These are phyloP conservation scores for Starmerella vitae DNA, from an alignment of 805 yeast genomes.

Conservation along the genomic window DNA sequence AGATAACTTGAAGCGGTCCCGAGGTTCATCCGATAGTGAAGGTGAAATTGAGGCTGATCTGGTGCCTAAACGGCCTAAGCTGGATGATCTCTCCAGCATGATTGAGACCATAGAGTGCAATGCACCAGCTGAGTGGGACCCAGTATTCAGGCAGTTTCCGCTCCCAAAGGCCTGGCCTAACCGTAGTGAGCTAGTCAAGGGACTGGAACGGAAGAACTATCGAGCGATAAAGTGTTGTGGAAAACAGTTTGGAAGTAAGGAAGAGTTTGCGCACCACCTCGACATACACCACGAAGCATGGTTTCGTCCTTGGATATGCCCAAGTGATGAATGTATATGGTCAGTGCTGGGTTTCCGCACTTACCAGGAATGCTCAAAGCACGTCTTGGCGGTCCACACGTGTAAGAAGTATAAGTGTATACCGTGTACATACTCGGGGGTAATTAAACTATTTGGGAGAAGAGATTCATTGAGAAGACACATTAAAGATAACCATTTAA, in stretches of 20 bases:
- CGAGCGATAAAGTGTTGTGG: not conserved
- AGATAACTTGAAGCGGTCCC: too few relatives aligned
- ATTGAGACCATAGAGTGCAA: too few relatives aligned
- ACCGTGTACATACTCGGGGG: not conserved
- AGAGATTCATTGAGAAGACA: not conserved
- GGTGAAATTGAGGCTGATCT: too few relatives aligned
- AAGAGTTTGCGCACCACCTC: slow-evolving; percentile 9
- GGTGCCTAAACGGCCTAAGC: too few relatives aligned
- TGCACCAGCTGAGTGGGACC: too few relatives aligned
- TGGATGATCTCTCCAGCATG: too few relatives aligned
- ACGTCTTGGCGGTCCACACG: slow-evolving; percentile 6
- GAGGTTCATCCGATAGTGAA: too few relatives aligned
- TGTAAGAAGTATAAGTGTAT: not conserved
- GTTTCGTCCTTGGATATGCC: slow-evolving; percentile 10
- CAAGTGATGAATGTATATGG: slow-evolving; percentile 10
- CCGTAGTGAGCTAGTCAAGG: too few relatives aligned
- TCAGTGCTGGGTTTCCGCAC: slow-evolving; percentile 13
- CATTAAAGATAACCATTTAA: not conserved
- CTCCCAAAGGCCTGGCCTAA: too few relatives aligned
- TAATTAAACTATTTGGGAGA: not conserved
- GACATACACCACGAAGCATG: slow-evolving; percentile 7
- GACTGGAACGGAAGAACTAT: too few relatives aligned
- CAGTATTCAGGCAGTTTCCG: too few relatives aligned
- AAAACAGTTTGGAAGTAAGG: not conserved
- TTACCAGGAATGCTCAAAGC: slow-evolving; percentile 7